A percentile compares a stretch with the other conserved stretches of the same genome.
phyloP scores from a whole-genome alignment of 73 alveolate species.

The Paramecium pentaurelia region DNA sequence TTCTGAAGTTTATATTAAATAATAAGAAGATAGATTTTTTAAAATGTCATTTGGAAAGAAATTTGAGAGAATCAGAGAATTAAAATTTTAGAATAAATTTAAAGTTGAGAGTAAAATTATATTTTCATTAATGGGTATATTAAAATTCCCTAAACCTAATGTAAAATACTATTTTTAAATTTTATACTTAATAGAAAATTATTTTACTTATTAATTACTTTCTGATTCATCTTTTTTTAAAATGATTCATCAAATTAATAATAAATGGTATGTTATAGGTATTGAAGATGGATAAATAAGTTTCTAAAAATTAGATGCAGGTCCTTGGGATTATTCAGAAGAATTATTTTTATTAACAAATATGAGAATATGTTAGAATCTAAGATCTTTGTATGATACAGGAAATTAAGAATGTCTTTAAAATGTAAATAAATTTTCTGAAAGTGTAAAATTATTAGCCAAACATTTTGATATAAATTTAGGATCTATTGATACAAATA shows the following conservation, averaged over 20 bases:
- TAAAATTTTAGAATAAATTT: conserved; percentile 5
- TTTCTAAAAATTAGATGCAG: neutral
- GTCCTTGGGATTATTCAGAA: conserved; percentile 7
- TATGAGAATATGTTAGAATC: neutral
- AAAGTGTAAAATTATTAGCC: neutral
- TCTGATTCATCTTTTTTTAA: neutral
- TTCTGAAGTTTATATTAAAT: neutral
- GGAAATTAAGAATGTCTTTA: neutral
- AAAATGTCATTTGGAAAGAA: neutral
- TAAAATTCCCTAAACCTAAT: neutral
- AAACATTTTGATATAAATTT: neutral
- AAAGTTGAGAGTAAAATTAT: neutral
- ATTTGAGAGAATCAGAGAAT: neutral
- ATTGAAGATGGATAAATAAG: neutral
- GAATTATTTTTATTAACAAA: neutral
- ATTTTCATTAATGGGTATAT: conserved; percentile 19
- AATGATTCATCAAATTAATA: neutral
- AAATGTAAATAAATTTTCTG: neutral
- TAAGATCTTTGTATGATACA: neutral
- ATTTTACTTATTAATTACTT: neutral
- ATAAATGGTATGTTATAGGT: neutral
- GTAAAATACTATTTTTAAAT: neutral
- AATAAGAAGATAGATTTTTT: neutral
- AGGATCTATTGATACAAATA: neutral
- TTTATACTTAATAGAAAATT: neutral